Base-by-base conservation (phyloP, 2,329 filamentous ascomycete genomes). In the Colletotrichum sublineola region DNA sequence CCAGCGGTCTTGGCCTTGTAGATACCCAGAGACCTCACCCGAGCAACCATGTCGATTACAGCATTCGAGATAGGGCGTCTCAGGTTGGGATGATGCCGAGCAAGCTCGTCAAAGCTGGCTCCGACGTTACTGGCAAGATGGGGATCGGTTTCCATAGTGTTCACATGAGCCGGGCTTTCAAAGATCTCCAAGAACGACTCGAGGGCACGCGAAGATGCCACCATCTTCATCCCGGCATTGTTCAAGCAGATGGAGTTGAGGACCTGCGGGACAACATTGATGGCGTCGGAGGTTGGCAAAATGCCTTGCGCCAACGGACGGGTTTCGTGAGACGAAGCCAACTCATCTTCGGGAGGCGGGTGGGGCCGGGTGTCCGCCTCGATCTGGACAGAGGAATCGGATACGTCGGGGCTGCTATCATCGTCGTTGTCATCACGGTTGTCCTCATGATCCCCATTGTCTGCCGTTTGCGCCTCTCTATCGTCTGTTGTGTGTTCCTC, bases 121-220 rank as follows among this genome's bases (percentile, higher is more conserved):
- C 96, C 96, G 62, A 99, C 88, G 50, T 90, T 89, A 40, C 88
- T 89, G 12, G 95, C 89, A 70, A 97, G 86, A 46, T 86, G 85
- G 6, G 88, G 85, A 75, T 97, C 96, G 48, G 86, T 85, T 74
- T 94, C 91, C 87, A 99, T 91, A 74, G 92, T 93, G 76, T 93
- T 94, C 70, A 99, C 91, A 81, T 99, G 97, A 20, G 91, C 88
- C 2, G 95, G 91, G 75, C 94, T 98, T 81, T 98, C 94, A 75
- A 99, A 99, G n/a, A 98, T 94, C 79, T 98, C 94, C 75, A 99
- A 93, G 80, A 95, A 98, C 76, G 91, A 93, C 68, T 95, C 92
- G 56, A 99, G 87, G 1, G 94, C 95, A 70, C 90, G 88, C 0
- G 95, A 98, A 0, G 91, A 89, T 69, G 94, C 91, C 77, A 99